Percentiles rank a stretch among this genome's conserved stretches.
phyloP scores from a whole-genome alignment of 2,329 filamentous ascomycete species.

The Fusarium anguioides region DNA sequence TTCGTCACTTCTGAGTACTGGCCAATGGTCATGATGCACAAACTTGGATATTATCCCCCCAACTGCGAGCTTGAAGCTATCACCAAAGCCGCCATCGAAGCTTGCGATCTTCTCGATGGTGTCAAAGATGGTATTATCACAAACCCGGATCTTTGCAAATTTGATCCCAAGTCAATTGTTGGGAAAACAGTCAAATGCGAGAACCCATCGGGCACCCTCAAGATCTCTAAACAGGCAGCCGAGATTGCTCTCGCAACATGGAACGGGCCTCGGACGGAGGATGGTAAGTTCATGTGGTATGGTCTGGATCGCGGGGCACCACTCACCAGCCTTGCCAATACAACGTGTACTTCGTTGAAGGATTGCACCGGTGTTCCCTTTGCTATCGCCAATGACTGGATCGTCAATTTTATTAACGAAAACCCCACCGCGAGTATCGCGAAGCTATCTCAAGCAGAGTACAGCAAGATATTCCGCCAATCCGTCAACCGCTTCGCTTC shows the following conservation, averaged over 20 bases:
- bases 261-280: constrained; percentile 10
- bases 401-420: constrained; percentile 7
- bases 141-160: constrained; percentile 26
- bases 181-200: constrained; percentile 26
- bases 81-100: constrained; percentile 49
- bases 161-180: constrained; percentile 37
- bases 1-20: constrained; percentile 32
- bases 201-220: background rate
- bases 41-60: constrained; percentile 45
- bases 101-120: constrained; percentile 43
- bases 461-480: constrained; percentile 14
- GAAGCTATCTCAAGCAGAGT: background rate
- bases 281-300: constrained; percentile 29
- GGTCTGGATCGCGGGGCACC: constrained; percentile 7
- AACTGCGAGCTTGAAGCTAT: constrained; percentile 50
- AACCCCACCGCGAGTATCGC: background rate
- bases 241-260: constrained; percentile 9
- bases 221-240: constrained; percentile 13
- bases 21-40: constrained; percentile 42
- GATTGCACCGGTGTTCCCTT: constrained; percentile 18
- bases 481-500: constrained; percentile 30
- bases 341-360: background rate
- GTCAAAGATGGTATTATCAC: constrained; percentile 41
- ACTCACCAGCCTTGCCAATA: constrained; percentile 12
- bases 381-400: constrained; percentile 7